Evolutionary conservation across 1,284 basidiomycete species (phyloP).

Genomic region (Inonotus hispidus): DNA sequence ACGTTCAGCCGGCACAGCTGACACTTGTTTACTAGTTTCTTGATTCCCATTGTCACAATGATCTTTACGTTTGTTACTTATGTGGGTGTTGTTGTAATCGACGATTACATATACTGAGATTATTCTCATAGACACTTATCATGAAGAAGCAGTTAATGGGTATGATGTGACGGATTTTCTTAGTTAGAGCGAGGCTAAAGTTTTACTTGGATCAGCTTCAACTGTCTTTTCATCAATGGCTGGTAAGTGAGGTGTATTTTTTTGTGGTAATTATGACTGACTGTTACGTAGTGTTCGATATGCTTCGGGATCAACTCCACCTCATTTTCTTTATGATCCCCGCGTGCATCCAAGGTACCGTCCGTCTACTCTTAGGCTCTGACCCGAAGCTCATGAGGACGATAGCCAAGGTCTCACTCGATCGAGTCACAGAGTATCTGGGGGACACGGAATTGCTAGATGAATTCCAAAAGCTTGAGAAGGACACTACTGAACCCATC

Average conservation of each 20-base stretch:
- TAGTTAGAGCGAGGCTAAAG: background rate
- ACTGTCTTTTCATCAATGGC: conserved; percentile 37
- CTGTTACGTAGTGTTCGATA: conserved; percentile 30
- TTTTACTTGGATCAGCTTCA: conserved; percentile 26
- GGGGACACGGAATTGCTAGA: conserved; percentile 46
- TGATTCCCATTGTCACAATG: conserved; percentile 43
- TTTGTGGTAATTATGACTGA: background rate
- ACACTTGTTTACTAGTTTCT: conserved; percentile 24
- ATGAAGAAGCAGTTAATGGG: conserved; percentile 39
- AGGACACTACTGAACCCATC: conserved; percentile 23
- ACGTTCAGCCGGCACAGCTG: background rate
- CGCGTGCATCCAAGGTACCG: conserved; percentile 29
- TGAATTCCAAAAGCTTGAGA: conserved; percentile 30
- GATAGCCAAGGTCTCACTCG: conserved; percentile 41
- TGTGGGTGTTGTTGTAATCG: conserved; percentile 15
- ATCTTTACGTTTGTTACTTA: conserved; percentile 41
- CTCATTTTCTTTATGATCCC: conserved; percentile 30
- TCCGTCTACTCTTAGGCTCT: conserved; percentile 23
- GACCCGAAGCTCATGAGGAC: conserved; percentile 25
- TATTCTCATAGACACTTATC: conserved; percentile 30
- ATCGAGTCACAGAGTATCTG: conserved; percentile 41
- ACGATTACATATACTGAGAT: background rate
- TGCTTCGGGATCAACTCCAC: conserved; percentile 31
- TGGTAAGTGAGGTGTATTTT: conserved; percentile 21
- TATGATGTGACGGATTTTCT: background rate